Conservation (phyloP, 192 early-diverging fungal species). For the Rhizophagus prolifer region DNA sequence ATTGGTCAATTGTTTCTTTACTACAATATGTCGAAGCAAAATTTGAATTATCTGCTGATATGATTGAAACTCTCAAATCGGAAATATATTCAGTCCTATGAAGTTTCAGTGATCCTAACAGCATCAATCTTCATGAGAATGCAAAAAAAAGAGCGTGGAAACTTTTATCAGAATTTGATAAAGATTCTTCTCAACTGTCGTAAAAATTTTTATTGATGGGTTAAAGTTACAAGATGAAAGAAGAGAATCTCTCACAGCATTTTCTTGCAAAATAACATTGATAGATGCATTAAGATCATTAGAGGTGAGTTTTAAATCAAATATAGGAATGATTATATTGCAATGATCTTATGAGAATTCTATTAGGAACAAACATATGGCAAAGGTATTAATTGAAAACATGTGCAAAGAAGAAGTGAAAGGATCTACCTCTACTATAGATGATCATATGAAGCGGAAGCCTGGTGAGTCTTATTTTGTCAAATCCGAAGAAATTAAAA, state of each 20-base stretch:
- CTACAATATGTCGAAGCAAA: slow-evolving; percentile 30
- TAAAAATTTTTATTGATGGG: slow-evolving; percentile 25
- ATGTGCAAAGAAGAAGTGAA: background rate
- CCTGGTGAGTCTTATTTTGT: no score
- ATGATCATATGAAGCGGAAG: no score
- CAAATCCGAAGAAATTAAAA: no score
- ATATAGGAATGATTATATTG: slow-evolving; percentile 11
- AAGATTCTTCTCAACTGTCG: slow-evolving; percentile 25
- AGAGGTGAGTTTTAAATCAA: slow-evolving; percentile 27
- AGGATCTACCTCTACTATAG: background rate
- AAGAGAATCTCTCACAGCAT: slow-evolving; percentile 7
- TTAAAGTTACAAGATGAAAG: slow-evolving; percentile 19
- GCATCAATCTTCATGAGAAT: slow-evolving; percentile 21
- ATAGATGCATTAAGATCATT: slow-evolving; percentile 21
- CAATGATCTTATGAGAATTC: slow-evolving; percentile 8
- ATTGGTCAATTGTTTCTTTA: slow-evolving; percentile 26
- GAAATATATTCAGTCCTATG: slow-evolving; percentile 25
- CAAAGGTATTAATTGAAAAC: slow-evolving; percentile 9
- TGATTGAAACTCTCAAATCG: slow-evolving; percentile 19
- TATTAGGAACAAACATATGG: slow-evolving; percentile 14
- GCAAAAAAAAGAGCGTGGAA: slow-evolving; percentile 30
- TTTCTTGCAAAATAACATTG: slow-evolving; percentile 21
- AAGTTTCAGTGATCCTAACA: slow-evolving; percentile 18
- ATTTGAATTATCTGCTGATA: slow-evolving; percentile 20
- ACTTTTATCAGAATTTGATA: slow-evolving; percentile 27